A percentile compares a stretch with the other conserved stretches of the same genome.
Conservation (phyloP, 2,329 filamentous ascomycete species). For the Podosphaera xanthii region DNA sequence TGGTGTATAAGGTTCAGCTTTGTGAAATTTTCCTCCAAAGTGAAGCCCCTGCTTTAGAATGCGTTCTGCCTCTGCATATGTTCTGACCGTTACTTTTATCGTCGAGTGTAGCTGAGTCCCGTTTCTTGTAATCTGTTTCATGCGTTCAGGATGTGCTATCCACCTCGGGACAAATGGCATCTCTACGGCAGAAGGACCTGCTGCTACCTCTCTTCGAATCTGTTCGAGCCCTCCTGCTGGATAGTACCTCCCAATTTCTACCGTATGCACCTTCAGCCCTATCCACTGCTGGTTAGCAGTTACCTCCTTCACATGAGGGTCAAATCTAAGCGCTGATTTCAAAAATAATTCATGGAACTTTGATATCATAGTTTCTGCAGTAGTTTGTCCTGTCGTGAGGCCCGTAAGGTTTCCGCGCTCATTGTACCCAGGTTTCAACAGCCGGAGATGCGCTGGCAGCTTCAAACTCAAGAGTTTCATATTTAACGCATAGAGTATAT, state of each 20-base stretch:
- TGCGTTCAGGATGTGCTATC: neutral
- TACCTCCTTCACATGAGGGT: slow-evolving; percentile 1
- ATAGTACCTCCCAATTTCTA: neutral
- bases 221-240: neutral
- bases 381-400: neutral
- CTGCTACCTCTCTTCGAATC: neutral
- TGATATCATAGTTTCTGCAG: neutral
- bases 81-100: neutral
- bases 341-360: neutral
- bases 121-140: neutral
- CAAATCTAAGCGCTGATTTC: neutral
- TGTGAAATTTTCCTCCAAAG: neutral
- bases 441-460: neutral
- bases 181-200: neutral
- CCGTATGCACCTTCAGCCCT: neutral
- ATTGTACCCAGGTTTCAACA: neutral
- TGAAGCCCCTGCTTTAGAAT: neutral
- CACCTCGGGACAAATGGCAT: neutral
- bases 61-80: neutral
- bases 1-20: neutral
- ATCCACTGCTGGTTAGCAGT: neutral
- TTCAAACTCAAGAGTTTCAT: neutral
- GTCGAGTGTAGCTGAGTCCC: neutral
- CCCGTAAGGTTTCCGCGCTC: neutral
- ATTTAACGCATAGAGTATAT: neutral